These are phyloP conservation scores for Microcyclospora pomicola DNA, from an alignment of 2,329 filamentous ascomycete genomes.

Conservation along the genomic window DNA sequence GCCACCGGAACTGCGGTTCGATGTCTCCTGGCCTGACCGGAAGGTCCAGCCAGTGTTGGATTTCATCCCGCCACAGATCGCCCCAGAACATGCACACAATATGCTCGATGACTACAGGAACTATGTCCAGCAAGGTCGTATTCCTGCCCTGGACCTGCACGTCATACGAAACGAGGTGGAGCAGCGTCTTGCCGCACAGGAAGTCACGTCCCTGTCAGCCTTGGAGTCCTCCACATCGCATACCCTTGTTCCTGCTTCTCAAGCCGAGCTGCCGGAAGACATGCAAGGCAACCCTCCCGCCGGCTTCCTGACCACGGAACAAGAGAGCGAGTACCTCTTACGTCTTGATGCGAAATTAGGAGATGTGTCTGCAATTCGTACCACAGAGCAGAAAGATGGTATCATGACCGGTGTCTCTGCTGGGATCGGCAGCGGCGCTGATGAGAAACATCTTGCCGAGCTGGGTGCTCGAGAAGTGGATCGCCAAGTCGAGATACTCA, in stretches of 20 bases:
- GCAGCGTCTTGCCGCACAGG: constrained; percentile 16
- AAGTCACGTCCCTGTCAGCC: constrained; percentile 19
- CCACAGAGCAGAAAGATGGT: constrained; percentile 6
- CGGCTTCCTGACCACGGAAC: constrained; percentile 53
- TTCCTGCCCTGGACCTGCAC: constrained; percentile 19
- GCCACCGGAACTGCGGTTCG: constrained; percentile 23
- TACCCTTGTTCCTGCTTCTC: constrained; percentile 10
- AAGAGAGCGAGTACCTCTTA: constrained; percentile 61
- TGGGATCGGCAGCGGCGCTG: constrained; percentile 2
- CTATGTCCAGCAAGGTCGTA: constrained; percentile 20
- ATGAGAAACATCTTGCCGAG: constrained; percentile 22
- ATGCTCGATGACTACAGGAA: constrained; percentile 21
- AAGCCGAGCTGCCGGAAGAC: constrained; percentile 20
- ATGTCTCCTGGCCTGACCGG: constrained; percentile 52
- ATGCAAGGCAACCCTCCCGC: constrained; percentile 44
- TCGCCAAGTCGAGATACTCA: constrained; percentile 44
- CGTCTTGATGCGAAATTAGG: constrained; percentile 44
- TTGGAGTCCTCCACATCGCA: constrained; percentile 31
- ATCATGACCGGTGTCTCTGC: too few species aligned
- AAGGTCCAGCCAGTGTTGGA: constrained; percentile 32
- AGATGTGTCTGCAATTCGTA: constrained; percentile 29
- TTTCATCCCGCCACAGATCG: constrained; percentile 13
- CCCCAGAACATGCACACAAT: constrained; percentile 18
- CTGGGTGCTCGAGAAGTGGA: constrained; percentile 35
- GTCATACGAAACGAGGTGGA: constrained; percentile 21